Evolutionary conservation across 208 protist species (phyloP), one percentile per base, ranked within the genome.

Genomic region (Leishmania aethiopica): DNA sequence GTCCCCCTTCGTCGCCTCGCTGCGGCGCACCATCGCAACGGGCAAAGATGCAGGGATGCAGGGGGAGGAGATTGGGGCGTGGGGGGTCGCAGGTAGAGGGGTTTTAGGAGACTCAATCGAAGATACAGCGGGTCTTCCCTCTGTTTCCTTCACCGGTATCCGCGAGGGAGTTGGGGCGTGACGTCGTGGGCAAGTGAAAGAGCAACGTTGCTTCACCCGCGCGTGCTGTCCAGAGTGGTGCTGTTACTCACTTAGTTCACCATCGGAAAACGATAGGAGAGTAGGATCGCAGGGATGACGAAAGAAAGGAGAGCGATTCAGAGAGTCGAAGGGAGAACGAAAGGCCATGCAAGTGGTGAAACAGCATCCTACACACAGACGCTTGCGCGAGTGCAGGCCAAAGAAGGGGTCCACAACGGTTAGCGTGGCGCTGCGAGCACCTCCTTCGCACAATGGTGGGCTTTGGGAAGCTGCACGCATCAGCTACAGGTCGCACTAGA

Each of bases 21-120:
- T 84, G 49, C 79, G 72, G 7, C 79, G 83, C 3, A 83, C 79
- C 83, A 83, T 83, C 1, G 15, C 45, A 5, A 45, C 45, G 4
- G 32, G 8, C 37, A 60, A 57, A 15, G 37, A 32, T 19, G 70
- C 40, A 32, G 55, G 45, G 6, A 64, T 62, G 42, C 49, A 60
- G 64, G 59, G 71, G 42, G 42, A 28, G 57, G 71, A 78, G 51
- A 45, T 22, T 7, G 79, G 69, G 19, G 47, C 59, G 45, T 19
- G 71, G 69, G 6, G 1, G 45, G 51, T 49, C 45, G 77, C 40
- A 35, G 13, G n/a, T 42, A 71, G 51, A 64, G 49, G 25, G 8
- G 17, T 15, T 64, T 13, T 47, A 37, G 11, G 32, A 62, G 19
- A 62, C 28, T 53, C 70, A 37, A 53, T 51, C 28, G 25, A 74